Percentiles rank a stretch among this genome's conserved stretches.
These are phyloP conservation scores for Blastobotrys attinorum DNA, from an alignment of 805 yeast species.

Conservation along the genomic window DNA sequence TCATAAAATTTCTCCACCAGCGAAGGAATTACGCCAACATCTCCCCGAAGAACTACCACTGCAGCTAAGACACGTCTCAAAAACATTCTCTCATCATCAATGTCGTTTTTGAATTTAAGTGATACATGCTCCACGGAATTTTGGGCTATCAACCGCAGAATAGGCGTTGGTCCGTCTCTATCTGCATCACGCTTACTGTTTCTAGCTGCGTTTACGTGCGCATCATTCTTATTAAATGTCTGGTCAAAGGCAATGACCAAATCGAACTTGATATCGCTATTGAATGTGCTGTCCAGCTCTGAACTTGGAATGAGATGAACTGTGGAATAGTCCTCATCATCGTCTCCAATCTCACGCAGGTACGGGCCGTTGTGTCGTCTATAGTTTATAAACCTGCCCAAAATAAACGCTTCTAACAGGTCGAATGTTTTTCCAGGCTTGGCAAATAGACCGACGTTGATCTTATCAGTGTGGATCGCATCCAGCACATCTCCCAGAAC, in stretches of 20 bases:
- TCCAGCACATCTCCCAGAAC: constrained; percentile 58
- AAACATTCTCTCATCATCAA: constrained; percentile 8
- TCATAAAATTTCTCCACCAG: constrained; percentile 69
- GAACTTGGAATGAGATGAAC: constrained; percentile 40
- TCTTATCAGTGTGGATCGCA: constrained; percentile 37
- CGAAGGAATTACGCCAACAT: constrained; percentile 75
- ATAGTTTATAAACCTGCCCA: constrained; percentile 64
- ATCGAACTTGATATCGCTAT: constrained; percentile 37
- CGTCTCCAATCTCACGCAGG: constrained; percentile 40
- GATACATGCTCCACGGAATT: constrained; percentile 81
- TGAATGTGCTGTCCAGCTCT: constrained; percentile 19
- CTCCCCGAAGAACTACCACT: constrained; percentile 70
- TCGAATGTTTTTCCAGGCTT: constrained; percentile 65
- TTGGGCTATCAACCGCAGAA: constrained; percentile 64
- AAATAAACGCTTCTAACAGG: constrained; percentile 64
- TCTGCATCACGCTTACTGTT: constrained; percentile 16
- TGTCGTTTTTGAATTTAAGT: constrained; percentile 19
- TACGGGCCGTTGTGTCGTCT: constrained; percentile 60
- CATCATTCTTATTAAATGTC: constrained; percentile 39
- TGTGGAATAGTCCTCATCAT: constrained; percentile 22
- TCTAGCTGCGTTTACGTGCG: constrained; percentile 30
- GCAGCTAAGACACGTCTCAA: constrained; percentile 71
- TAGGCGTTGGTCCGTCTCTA: constrained; percentile 46
- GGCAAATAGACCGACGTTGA: constrained; percentile 63
- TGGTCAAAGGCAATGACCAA: constrained; percentile 57